phyloP scores from a whole-genome alignment of 1,139 yeast genomes.

The Candida albicans region DNA sequence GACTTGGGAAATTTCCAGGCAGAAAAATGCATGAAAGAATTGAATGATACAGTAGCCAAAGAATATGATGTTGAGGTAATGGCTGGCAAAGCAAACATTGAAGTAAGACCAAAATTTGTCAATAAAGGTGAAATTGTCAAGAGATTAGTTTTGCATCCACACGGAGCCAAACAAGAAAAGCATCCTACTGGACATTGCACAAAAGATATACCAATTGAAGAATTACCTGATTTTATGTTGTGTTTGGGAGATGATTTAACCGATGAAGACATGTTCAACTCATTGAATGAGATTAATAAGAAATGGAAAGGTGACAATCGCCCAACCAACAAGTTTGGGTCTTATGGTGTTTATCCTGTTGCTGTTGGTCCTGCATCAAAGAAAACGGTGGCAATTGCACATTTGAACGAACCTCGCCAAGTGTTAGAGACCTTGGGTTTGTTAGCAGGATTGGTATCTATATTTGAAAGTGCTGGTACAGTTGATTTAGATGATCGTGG shows the following conservation, averaged over 20 bases:
- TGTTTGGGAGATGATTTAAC: slow-evolving; percentile 96
- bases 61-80: slow-evolving; percentile 91
- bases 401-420: slow-evolving; percentile 80
- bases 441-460: slow-evolving; percentile 70
- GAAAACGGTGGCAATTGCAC: slow-evolving; percentile 84
- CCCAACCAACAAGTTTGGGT: slow-evolving; percentile 46
- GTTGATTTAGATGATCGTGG: slow-evolving; percentile 77
- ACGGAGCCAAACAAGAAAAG: slow-evolving; percentile 47
- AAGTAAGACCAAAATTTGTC: slow-evolving; percentile 89
- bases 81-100: slow-evolving; percentile 90
- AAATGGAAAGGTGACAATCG: slow-evolving; percentile 41
- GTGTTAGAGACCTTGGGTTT: slow-evolving; percentile 84
- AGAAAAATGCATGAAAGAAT: slow-evolving; percentile 62
- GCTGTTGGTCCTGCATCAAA: slow-evolving; percentile 96
- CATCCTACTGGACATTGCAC: slow-evolving; percentile 4
- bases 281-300: slow-evolving; percentile 60
- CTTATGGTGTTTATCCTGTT: slow-evolving; percentile 77
- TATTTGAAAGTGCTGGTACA: slow-evolving; percentile 75
- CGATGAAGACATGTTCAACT: slow-evolving; percentile 94
- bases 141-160: slow-evolving; percentile 64
- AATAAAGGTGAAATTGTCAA: slow-evolving; percentile 97
- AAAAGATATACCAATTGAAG: slow-evolving; percentile 35
- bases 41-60: slow-evolving; percentile 58
- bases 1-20: slow-evolving; percentile 90
- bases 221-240: slow-evolving; percentile 76